These are phyloP conservation scores for Aethionema arabicum DNA, from an alignment of 345 rosid species.

Conservation along the genomic window DNA sequence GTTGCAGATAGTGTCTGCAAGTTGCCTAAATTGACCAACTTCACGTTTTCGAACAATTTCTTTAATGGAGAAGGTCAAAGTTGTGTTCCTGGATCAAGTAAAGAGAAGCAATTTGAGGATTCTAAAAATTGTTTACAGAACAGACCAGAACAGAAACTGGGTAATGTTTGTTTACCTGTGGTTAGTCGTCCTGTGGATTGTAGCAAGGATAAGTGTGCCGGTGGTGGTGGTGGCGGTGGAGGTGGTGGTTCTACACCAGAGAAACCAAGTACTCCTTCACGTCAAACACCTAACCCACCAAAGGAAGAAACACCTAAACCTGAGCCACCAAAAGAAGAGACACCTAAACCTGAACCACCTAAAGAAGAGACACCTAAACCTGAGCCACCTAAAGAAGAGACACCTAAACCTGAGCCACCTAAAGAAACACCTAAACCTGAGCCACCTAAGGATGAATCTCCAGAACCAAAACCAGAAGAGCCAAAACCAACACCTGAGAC, in stretches of 20 bases:
- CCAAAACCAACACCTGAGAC: background rate
- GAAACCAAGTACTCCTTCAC: conserved; percentile 15
- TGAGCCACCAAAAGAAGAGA: conserved; percentile 25
- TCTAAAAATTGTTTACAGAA: conserved; percentile 46
- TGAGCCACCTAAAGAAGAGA: conserved; percentile 8
- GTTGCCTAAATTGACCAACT: conserved; percentile 51
- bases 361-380: conserved; percentile 20
- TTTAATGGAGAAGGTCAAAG: conserved; percentile 50
- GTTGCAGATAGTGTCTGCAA: conserved; percentile 57
- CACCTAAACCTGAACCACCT: conserved; percentile 25
- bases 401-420: conserved; percentile 12
- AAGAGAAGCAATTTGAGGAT: conserved; percentile 46
- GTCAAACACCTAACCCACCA: conserved; percentile 30
- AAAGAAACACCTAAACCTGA: conserved; percentile 27
- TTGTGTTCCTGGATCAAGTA: conserved; percentile 42
- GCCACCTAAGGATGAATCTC: conserved; percentile 16
- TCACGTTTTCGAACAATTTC: conserved; percentile 64
- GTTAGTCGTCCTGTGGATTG: conserved; percentile 54
- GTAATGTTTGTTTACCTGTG: conserved; percentile 41
- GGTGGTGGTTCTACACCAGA: conserved; percentile 24
- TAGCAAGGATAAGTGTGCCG: conserved; percentile 40
- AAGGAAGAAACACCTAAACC: conserved; percentile 28
- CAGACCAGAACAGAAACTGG: conserved; percentile 48
- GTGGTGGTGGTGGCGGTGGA: conserved; percentile 35
- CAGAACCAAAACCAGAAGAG: conserved; percentile 13